Percentiles rank a stretch among this genome's conserved stretches.
phyloP scores from a whole-genome alignment of 2,329 filamentous ascomycete genomes.

The Aspergillus flavus region DNA sequence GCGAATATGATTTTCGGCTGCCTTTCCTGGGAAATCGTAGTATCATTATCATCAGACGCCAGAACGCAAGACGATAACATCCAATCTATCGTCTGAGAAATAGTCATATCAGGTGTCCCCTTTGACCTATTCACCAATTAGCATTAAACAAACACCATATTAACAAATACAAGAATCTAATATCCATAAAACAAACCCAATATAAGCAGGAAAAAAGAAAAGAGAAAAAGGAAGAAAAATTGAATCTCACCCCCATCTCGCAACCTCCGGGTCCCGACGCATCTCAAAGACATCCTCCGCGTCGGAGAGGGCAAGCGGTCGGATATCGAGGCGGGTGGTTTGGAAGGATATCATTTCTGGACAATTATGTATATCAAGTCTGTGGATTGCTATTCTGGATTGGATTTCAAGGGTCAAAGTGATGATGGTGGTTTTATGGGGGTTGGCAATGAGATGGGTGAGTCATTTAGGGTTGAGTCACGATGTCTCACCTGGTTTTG shows the following conservation, averaged over 20 bases:
- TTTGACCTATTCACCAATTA: background rate
- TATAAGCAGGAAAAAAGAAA: background rate
- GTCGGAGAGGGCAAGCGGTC: constrained; percentile 6
- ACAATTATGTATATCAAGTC: no score
- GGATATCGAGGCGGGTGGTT: constrained; percentile 14
- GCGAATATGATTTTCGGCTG: background rate
- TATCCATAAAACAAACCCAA: background rate
- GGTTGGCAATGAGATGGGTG: no score
- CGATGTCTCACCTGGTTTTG: no score
- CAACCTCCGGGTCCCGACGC: constrained; percentile 9
- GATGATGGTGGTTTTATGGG: no score
- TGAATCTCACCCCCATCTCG: constrained; percentile 19
- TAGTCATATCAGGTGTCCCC: background rate
- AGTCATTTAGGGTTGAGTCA: no score
- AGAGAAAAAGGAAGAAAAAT: background rate
- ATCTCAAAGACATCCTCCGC: constrained; percentile 11
- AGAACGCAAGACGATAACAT: background rate
- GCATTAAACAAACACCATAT: background rate
- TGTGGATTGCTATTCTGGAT: no score
- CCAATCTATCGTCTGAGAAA: background rate
- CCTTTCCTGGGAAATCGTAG: background rate
- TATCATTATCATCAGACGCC: background rate
- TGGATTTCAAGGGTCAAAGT: no score
- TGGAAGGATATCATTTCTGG: background rate
- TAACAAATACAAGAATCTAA: background rate